phyloP scores from a whole-genome alignment of 202 grass and related monocot genomes.

The Bolboschoenoplectus hybrid region DNA sequence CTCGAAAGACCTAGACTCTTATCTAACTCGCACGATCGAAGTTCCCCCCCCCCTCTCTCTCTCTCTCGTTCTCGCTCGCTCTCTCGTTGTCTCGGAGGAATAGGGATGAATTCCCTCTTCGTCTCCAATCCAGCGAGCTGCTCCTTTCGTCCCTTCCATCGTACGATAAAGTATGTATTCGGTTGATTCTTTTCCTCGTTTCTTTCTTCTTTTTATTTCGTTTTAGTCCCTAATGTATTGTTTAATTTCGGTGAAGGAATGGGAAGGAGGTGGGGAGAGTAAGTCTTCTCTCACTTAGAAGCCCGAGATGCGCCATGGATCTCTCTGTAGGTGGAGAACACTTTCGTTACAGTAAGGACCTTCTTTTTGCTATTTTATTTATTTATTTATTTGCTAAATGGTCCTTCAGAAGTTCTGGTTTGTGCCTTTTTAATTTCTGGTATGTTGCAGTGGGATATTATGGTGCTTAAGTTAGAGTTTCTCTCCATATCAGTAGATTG shows the following conservation, averaged over 20 bases:
- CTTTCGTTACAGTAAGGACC: conserved; percentile 35
- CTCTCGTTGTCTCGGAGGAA: neutral
- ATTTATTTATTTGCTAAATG: neutral
- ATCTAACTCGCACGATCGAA: conserved; percentile 23
- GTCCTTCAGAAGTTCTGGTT: neutral
- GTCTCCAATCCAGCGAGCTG: conserved; percentile 29
- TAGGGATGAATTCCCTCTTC: conserved; percentile 37
- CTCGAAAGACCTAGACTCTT: conserved; percentile 28
- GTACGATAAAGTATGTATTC: neutral
- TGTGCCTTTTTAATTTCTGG: neutral
- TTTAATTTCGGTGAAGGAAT: conserved; percentile 34
- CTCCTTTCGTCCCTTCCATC: conserved; percentile 15
- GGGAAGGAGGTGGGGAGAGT: conserved; percentile 22
- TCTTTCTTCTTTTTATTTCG: neutral
- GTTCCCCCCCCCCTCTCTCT: neutral
- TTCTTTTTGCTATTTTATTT: neutral
- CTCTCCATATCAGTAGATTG: neutral
- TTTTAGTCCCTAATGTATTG: neutral
- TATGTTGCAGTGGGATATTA: neutral
- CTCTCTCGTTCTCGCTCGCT: neutral
- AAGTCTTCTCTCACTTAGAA: neutral
- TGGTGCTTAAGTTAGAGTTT: neutral
- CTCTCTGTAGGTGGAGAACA: conserved; percentile 36
- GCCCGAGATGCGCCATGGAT: conserved; percentile 28
- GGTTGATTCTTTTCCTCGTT: neutral